phyloP scores from a whole-genome alignment of 2,329 filamentous ascomycete genomes.

The Xenoacremonium recifei region DNA sequence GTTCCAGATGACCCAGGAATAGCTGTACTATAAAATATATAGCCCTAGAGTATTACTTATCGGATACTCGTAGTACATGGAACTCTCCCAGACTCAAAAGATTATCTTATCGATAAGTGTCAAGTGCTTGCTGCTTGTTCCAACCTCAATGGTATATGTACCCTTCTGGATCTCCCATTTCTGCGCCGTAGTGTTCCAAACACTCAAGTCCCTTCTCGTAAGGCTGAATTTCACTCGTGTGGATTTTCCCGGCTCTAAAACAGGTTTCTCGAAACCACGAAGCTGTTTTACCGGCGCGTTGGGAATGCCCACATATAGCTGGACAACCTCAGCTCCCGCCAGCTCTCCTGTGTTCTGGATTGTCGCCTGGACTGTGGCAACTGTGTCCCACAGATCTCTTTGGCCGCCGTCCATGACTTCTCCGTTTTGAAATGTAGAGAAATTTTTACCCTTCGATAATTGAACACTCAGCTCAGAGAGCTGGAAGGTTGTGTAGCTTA shows the following conservation, averaged over 20 bases:
- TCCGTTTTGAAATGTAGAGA: constrained; percentile 25
- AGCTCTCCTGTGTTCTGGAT: constrained; percentile 52
- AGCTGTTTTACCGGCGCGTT: constrained; percentile 27
- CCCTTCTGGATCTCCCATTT: constrained; percentile 56
- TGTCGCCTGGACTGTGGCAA: constrained; percentile 46
- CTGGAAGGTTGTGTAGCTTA: constrained; percentile 65
- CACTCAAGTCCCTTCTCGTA: constrained; percentile 63
- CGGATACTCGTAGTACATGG: no score
- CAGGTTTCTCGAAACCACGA: background rate
- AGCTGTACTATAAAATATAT: no score
- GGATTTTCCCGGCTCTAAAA: constrained; percentile 30
- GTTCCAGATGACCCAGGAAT: no score
- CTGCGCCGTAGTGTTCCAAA: constrained; percentile 62
- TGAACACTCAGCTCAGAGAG: constrained; percentile 36
- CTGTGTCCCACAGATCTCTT: constrained; percentile 49
- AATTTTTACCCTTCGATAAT: constrained; percentile 20
- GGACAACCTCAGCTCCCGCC: constrained; percentile 48
- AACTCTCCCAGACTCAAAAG: no score
- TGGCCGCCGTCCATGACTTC: constrained; percentile 51
- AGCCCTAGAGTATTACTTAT: no score
- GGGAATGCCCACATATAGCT: constrained; percentile 53
- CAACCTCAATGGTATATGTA: constrained; percentile 43
- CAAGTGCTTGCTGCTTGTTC: constrained; percentile 49
- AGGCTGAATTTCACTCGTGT: constrained; percentile 50
- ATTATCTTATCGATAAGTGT: no score